These are phyloP conservation scores for Osmanthus fragrans DNA, from an alignment of 257 asterid genomes.

Conservation along the genomic window DNA sequence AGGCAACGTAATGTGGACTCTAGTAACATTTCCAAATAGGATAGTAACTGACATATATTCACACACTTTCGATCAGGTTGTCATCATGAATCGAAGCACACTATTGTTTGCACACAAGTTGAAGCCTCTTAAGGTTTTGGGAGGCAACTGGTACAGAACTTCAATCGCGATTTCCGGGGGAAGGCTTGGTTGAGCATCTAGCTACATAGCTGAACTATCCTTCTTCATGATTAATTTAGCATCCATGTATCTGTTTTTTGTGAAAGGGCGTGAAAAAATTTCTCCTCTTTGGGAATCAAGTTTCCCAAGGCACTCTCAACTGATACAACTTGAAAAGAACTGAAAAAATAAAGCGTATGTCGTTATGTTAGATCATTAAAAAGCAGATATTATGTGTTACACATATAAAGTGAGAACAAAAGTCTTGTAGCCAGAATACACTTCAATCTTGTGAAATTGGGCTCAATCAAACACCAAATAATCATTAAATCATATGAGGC, in stretches of 20 bases:
- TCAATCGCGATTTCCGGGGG: slow-evolving; percentile 20
- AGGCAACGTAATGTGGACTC: not conserved
- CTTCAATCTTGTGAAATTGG: too few relatives aligned
- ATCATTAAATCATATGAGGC: too few relatives aligned
- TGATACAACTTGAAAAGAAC: not conserved
- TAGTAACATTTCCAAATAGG: too few relatives aligned
- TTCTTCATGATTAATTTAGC: not conserved
- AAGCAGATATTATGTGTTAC: not conserved
- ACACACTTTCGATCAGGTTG: too few relatives aligned
- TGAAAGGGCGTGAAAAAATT: too few relatives aligned
- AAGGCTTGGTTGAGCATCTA: not conserved
- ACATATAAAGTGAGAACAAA: not conserved
- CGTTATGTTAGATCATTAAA: not conserved
- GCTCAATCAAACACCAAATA: too few relatives aligned
- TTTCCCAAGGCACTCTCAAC: slow-evolving; percentile 4
- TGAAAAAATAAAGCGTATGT: not conserved
- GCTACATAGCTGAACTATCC: not conserved
- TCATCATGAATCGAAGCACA: not conserved
- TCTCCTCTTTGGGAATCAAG: not conserved
- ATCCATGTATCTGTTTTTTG: not conserved
- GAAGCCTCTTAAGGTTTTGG: slow-evolving; percentile 19
- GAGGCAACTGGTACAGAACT: slow-evolving; percentile 21
- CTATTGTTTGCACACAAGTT: slow-evolving; percentile 29
- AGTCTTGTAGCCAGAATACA: not conserved
- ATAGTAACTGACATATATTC: too few relatives aligned